Percentiles rank a stretch among this genome's conserved stretches.
phyloP scores from a whole-genome alignment of 192 early-diverging fungal genomes.

The Podila clonocystis region DNA sequence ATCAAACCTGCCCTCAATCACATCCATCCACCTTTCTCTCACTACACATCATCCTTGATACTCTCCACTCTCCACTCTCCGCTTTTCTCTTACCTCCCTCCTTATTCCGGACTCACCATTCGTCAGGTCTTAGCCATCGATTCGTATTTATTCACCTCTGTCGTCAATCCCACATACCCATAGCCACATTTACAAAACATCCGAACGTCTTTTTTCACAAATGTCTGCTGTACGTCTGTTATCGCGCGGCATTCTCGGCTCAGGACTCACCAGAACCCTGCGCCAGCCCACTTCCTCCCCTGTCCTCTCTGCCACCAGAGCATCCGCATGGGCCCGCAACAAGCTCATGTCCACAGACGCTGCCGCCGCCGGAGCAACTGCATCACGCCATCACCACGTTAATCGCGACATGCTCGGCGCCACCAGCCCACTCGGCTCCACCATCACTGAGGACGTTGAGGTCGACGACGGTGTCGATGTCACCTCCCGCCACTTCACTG shows the following conservation, averaged over 20 bases:
- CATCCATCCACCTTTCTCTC: too few species aligned
- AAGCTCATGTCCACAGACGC: constrained; percentile 30
- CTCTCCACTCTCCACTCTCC: too few species aligned
- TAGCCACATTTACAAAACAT: not conserved
- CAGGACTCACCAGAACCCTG: not conserved
- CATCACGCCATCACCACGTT: constrained; percentile 38
- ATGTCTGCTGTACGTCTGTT: constrained; percentile 2
- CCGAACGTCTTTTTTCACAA: not conserved
- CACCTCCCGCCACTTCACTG: constrained; percentile 79
- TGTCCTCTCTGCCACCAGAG: not conserved
- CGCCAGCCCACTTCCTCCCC: not conserved
- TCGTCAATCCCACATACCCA: not conserved
- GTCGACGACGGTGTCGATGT: constrained; percentile 58
- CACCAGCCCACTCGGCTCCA: constrained; percentile 24
- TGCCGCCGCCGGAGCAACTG: not conserved
- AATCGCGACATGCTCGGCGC: constrained; percentile 16
- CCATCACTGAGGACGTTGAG: constrained; percentile 44
- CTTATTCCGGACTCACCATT: too few species aligned
- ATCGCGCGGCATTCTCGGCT: constrained; percentile 1
- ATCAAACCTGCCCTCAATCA: too few species aligned
- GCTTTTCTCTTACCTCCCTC: too few species aligned
- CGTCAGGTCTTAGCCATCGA: too few species aligned
- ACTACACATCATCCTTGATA: too few species aligned
- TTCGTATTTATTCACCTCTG: not conserved
- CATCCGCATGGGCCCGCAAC: constrained; percentile 1